A percentile compares a stretch with the other conserved stretches of the same genome.
phyloP scores from a whole-genome alignment of 148 eudicot species.

The Bassia scoparia region DNA sequence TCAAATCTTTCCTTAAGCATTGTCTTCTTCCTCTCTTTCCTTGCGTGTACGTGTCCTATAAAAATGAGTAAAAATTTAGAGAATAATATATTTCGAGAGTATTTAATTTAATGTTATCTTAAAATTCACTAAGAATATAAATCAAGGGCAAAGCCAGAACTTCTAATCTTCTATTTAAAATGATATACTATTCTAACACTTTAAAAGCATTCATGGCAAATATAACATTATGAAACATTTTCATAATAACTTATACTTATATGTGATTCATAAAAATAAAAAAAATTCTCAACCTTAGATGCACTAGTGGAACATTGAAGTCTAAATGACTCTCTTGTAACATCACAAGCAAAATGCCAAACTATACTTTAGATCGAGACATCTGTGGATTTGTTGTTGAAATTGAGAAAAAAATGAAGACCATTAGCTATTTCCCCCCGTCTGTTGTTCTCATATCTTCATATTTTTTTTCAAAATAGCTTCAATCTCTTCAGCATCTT shows the following conservation, averaged over 20 bases:
- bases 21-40: too few species aligned
- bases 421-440: not conserved
- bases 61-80: too few species aligned
- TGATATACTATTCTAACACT: too few species aligned
- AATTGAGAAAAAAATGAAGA: not conserved
- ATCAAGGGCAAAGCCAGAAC: too few species aligned
- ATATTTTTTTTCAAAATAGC: not conserved
- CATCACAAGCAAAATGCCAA: not conserved
- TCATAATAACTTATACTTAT: too few species aligned
- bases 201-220: not conserved
- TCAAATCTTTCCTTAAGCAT: too few species aligned
- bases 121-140: too few species aligned
- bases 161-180: too few species aligned
- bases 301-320: not conserved
- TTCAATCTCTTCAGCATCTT: too few species aligned
- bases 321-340: not conserved
- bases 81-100: too few species aligned
- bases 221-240: not conserved
- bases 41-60: too few species aligned
- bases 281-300: not conserved
- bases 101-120: too few species aligned
- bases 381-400: slow-evolving; percentile 7
- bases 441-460: slow-evolving; percentile 9
- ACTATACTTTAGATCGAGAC: slow-evolving; percentile 4
- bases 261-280: not conserved